phyloP scores from a whole-genome alignment of 2,329 filamentous ascomycete genomes.

The Hypocreales sp. region DNA sequence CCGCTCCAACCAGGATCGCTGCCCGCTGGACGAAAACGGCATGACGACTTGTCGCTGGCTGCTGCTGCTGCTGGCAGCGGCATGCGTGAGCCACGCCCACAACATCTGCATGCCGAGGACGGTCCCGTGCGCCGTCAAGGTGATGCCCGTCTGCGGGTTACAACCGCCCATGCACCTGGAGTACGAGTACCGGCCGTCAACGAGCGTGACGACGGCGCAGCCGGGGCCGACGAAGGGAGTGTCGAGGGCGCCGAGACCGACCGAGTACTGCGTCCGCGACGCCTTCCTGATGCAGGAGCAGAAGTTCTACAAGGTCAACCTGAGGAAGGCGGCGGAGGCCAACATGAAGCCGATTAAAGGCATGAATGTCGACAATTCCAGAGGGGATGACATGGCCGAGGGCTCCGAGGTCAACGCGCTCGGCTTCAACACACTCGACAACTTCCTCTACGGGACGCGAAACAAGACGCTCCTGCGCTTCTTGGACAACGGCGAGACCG shows the following conservation, averaged over 20 bases:
- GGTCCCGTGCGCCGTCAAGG: not conserved
- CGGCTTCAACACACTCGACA: not conserved
- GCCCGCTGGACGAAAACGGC: too few species aligned
- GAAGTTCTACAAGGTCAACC: not conserved
- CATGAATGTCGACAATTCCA: too few species aligned
- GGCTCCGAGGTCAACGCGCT: not conserved
- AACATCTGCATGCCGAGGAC: not conserved
- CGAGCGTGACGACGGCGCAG: too few species aligned
- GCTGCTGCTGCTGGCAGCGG: not conserved
- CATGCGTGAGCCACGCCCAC: not conserved
- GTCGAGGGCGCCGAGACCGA: not conserved
- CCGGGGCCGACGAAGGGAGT: not conserved
- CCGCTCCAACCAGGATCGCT: too few species aligned
- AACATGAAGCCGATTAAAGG: too few species aligned
- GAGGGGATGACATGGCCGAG: not conserved
- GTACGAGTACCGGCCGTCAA: too few species aligned
- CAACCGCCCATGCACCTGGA: too few species aligned
- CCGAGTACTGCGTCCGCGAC: not conserved
- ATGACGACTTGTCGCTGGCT: too few species aligned
- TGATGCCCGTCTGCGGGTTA: not conserved
- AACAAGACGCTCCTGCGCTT: not conserved
- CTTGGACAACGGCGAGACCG: not conserved
- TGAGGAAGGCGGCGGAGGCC: not conserved
- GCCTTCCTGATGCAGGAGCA: not conserved
- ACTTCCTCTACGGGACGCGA: conserved; percentile 1